These are phyloP conservation scores for Penicillium sp. DNA, from an alignment of 2,329 filamentous ascomycete species.

Conservation along the genomic window DNA sequence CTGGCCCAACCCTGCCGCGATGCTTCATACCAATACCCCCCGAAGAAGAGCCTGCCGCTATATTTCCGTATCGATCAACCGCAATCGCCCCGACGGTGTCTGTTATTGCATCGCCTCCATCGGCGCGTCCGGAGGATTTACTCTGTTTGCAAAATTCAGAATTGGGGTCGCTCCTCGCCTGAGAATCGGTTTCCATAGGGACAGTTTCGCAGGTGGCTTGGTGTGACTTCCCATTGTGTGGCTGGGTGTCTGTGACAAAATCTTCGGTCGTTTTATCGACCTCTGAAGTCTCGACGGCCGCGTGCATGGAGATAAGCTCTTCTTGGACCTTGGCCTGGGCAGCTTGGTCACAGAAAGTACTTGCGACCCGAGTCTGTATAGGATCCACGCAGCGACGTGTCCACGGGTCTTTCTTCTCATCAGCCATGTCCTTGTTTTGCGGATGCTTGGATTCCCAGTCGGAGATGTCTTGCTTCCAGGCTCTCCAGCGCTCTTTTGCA, in stretches of 20 bases:
- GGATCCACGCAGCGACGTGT: slow-evolving; percentile 29
- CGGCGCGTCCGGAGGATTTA: neutral
- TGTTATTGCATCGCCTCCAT: slow-evolving; percentile 67
- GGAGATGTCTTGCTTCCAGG: slow-evolving; percentile 65
- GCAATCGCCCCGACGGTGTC: slow-evolving; percentile 97
- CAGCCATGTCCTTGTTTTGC: slow-evolving; percentile 47
- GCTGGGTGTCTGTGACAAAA: neutral
- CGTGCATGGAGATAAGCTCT: neutral
- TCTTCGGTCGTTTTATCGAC: neutral
- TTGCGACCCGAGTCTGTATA: slow-evolving; percentile 17
- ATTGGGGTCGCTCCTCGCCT: neutral
- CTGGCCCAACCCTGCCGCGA: slow-evolving; percentile 85
- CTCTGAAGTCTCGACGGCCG: neutral
- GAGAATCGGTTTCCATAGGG: neutral
- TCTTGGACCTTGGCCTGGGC: neutral
- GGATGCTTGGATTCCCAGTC: slow-evolving; percentile 53
- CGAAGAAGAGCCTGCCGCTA: slow-evolving; percentile 93
- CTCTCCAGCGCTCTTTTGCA: slow-evolving; percentile 75
- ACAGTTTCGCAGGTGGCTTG: neutral
- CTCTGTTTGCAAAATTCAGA: neutral
- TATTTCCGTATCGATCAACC: slow-evolving; percentile 81
- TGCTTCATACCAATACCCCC: slow-evolving; percentile 99
- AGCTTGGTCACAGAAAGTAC: neutral
- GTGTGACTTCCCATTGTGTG: neutral
- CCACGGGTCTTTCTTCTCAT: slow-evolving; percentile 45